Conservation (phyloP, 805 yeast genomes). For the Yamadazyma olivae region DNA sequence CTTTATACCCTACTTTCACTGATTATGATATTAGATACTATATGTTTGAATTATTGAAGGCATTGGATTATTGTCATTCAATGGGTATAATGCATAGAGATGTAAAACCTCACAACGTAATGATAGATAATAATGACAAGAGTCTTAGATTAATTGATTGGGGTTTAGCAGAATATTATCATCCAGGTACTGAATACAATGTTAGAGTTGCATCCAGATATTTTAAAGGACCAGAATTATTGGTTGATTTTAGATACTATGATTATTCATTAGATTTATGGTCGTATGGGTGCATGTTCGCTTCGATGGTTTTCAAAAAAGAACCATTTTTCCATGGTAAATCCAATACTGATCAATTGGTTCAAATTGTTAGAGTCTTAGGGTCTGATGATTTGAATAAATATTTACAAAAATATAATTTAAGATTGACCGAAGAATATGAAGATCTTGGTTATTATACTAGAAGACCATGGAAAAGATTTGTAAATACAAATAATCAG, state of each 20-base stretch:
- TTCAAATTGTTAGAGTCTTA: conserved; percentile 81
- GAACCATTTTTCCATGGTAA: conserved; percentile 94
- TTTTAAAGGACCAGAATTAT: conserved; percentile 88
- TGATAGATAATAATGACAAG: conserved; percentile 75
- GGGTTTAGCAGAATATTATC: conserved; percentile 94
- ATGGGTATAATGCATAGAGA: conserved; percentile 96
- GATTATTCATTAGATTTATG: conserved; percentile 88
- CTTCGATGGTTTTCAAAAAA: conserved; percentile 81
- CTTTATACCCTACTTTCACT: conserved; percentile 76
- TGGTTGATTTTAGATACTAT: conserved; percentile 77
- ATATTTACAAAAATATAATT: conserved; percentile 66
- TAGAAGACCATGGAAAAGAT: conserved; percentile 65
- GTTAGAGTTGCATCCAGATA: conserved; percentile 91
- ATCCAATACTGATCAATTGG: conserved; percentile 87
- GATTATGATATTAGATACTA: conserved; percentile 76
- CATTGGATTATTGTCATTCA: conserved; percentile 85
- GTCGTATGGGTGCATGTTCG: conserved; percentile 91
- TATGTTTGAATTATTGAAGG: conserved; percentile 76
- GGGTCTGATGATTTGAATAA: conserved; percentile 75
- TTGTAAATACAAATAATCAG: conserved; percentile 53
- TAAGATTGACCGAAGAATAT: conserved; percentile 71
- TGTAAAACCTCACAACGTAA: conserved; percentile 90
- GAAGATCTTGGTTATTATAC: conserved; percentile 71
- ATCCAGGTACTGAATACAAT: conserved; percentile 84
- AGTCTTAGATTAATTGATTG: conserved; percentile 80